Evolutionary conservation across 208 protist species (phyloP), one percentile per base, ranked within the genome.

Genomic region (Trypanosoma lewisi): DNA sequence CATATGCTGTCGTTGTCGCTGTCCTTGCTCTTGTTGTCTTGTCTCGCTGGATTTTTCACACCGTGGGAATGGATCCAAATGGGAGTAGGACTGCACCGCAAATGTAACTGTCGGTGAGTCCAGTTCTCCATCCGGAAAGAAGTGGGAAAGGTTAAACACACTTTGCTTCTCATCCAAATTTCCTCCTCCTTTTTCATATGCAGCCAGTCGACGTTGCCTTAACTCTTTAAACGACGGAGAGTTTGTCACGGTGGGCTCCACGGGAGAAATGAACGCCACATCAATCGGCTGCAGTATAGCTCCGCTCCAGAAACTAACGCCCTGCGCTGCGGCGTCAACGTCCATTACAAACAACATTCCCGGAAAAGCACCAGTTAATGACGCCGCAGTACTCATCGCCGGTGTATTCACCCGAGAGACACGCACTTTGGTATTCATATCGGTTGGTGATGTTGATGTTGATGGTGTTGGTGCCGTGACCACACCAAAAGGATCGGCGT

Each of bases 281-380:
- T 95, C 89, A 58, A 95, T 89, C 25, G 85, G 69, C 33, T 83
- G 72, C 23, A 48, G 55, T 30, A 95, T 95, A 23, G 81, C 89
- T 2, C 89, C 89, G 47, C 85, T 93, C 86, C 89, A 95, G 65
- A 95, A 95, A 67, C 60, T 49, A 12, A 92, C 37, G 27, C 75
- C 63, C 47, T 73, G 45, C 19, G 54, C 50, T 9, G 51, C 52
- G n/a, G 74, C 44, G 28, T 65, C 34, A 44, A 61, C 27, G 42
- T 73, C 63, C 72, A 83, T 82, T 55, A 73, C 73, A 63, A 80
- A 94, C 25, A 89, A 62, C 82, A 89, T 89, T 11, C 78, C 82
- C 8, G 82, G 75, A 4, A 17, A 44, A 19, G 9, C 7, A 23
- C 2, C 1, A 19, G 42, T 7, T 1, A 19, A 1, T 3, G 51